Percentiles rank a stretch among this genome's conserved stretches.
phyloP scores from a whole-genome alignment of 176 grass and related monocot genomes.

The Phoenix roebelenii region DNA sequence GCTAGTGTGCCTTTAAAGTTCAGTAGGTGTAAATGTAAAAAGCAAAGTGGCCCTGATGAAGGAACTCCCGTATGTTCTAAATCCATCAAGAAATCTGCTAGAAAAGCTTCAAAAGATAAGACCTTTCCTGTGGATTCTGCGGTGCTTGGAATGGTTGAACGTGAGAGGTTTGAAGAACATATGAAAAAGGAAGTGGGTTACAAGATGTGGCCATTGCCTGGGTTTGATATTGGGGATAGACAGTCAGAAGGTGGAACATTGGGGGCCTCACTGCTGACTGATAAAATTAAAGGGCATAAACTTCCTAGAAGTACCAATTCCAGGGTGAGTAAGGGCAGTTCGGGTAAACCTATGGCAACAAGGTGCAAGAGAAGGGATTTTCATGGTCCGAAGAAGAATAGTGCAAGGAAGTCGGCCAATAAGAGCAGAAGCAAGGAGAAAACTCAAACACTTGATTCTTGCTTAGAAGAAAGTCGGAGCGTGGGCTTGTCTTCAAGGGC shows the following conservation, averaged over 20 bases:
- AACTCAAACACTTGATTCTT: conserved; percentile 15
- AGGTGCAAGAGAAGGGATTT: conserved; percentile 23
- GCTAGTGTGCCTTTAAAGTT: conserved; percentile 26
- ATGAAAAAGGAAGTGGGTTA: conserved; percentile 21
- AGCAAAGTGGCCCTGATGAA: conserved; percentile 34
- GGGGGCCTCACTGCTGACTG: conserved; percentile 4
- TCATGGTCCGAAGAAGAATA: conserved; percentile 28
- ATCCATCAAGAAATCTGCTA: conserved; percentile 17
- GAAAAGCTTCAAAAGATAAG: conserved; percentile 21
- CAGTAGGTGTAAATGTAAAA: conserved; percentile 26
- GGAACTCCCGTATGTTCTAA: conserved; percentile 15
- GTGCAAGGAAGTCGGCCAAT: conserved; percentile 8
- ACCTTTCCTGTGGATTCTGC: conserved; percentile 18
- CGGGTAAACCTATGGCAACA: background rate
- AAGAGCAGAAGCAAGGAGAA: conserved; percentile 30
- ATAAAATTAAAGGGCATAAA: conserved; percentile 21
- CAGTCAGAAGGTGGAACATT: conserved; percentile 22
- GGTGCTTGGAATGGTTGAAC: conserved; percentile 24
- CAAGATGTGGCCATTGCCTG: conserved; percentile 15
- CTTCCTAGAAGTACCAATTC: conserved; percentile 25
- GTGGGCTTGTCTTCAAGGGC: conserved; percentile 22
- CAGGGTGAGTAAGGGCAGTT: conserved; percentile 9
- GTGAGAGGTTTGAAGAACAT: conserved; percentile 4
- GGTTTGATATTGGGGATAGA: conserved; percentile 1
- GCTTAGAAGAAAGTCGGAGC: conserved; percentile 11